phyloP scores from a whole-genome alignment of 73 alveolate species.

The Tetrahymena thermophila region DNA sequence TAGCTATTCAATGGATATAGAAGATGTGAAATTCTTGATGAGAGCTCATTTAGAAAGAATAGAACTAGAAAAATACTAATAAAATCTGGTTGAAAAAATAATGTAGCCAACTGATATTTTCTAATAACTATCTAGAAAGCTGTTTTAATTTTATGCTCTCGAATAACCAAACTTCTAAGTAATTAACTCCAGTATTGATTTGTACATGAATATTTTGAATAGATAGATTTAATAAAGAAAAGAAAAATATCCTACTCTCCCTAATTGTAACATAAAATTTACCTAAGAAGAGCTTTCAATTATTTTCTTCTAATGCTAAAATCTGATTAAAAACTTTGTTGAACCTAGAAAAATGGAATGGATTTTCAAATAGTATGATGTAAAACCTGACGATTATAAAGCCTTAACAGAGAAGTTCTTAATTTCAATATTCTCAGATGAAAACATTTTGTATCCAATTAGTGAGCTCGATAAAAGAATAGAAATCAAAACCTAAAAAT shows the following conservation, averaged over 20 bases:
- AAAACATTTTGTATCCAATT: not conserved
- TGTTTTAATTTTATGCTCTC: not conserved
- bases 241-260: not conserved
- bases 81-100: not conserved
- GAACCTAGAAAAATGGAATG: not conserved
- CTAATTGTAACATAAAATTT: not conserved
- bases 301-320: not conserved
- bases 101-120: not conserved
- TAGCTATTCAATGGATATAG: not conserved
- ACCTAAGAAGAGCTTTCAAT: not conserved
- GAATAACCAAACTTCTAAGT: not conserved
- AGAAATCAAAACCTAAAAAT: not conserved
- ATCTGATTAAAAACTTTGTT: not conserved
- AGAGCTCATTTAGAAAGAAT: not conserved
- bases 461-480: not conserved
- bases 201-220: not conserved
- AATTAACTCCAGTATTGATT: not conserved
- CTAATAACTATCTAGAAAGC: not conserved
- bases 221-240: not conserved
- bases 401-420: not conserved
- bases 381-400: not conserved
- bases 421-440: not conserved
- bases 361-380: not conserved
- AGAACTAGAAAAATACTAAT: not conserved
- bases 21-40: not conserved